phyloP scores from a whole-genome alignment of 495 filamentous ascomycete species.

The Hypoxylon cercidicola region DNA sequence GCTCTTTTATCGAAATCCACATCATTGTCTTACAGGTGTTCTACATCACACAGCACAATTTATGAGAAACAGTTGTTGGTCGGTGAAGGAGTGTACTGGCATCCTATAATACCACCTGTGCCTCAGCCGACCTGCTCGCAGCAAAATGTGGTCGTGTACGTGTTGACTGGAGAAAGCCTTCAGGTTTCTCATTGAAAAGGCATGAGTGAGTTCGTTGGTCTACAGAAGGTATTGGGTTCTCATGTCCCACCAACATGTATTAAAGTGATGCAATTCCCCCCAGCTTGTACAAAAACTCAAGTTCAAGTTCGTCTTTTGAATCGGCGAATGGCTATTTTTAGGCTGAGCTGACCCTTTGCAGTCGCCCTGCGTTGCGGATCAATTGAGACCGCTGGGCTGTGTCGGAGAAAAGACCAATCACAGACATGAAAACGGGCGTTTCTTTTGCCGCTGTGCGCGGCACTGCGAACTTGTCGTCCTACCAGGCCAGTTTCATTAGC shows the following conservation, averaged over 20 bases:
- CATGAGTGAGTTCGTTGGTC: neutral
- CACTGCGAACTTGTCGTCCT: neutral
- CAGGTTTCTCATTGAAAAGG: neutral
- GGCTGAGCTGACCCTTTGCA: constrained; percentile 2
- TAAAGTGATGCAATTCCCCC: neutral
- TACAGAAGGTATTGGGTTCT: neutral
- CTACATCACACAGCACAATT: neutral
- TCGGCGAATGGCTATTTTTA: constrained; percentile 20
- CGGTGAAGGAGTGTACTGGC: neutral
- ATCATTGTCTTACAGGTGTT: too few relatives aligned
- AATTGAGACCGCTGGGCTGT: constrained; percentile 5
- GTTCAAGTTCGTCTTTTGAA: neutral
- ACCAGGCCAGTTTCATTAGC: constrained; percentile 10
- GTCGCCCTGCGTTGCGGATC: neutral
- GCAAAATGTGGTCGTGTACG: constrained; percentile 2
- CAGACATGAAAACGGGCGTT: constrained; percentile 2
- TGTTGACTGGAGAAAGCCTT: neutral
- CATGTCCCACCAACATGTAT: neutral
- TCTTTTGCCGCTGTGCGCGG: constrained; percentile 22
- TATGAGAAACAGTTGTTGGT: constrained; percentile 9
- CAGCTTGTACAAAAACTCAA: neutral
- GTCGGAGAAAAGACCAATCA: constrained; percentile 22
- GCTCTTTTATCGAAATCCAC: neutral
- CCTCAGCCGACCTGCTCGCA: constrained; percentile 3
- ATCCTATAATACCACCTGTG: neutral